These are phyloP conservation scores for Exserohilum rostratum DNA, from an alignment of 2,329 filamentous ascomycete species.

Conservation along the genomic window DNA sequence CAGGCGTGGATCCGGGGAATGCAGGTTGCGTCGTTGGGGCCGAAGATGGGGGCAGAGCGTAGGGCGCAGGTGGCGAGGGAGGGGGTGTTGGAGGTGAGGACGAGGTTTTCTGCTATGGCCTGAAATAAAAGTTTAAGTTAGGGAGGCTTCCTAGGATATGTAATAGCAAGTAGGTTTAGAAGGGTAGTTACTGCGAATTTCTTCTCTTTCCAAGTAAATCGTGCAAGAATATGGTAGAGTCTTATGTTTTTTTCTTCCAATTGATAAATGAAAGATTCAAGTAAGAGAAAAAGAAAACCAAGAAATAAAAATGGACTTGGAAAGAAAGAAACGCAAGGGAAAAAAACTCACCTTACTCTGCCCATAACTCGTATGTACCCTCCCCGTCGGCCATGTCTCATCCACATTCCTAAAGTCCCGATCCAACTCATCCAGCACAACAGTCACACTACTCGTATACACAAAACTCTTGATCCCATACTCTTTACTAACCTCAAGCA, in stretches of 20 bases:
- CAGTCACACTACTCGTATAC: slow-evolving; percentile 88
- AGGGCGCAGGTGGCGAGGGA: slow-evolving; percentile 78
- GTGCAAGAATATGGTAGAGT: not conserved
- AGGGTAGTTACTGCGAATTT: too few species aligned
- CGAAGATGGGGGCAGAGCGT: slow-evolving; percentile 87
- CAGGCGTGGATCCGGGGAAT: slow-evolving; percentile 76
- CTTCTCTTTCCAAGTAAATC: not conserved
- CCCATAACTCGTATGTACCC: slow-evolving; percentile 78
- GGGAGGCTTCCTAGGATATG: too few species aligned
- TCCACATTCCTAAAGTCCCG: slow-evolving; percentile 82
- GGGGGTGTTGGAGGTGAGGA: slow-evolving; percentile 73
- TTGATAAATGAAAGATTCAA: not conserved
- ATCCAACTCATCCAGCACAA: slow-evolving; percentile 77
- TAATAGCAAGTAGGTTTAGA: too few species aligned
- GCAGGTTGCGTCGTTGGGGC: slow-evolving; percentile 81
- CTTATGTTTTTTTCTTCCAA: not conserved
- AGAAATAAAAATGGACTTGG: not conserved
- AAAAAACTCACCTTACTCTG: slow-evolving; percentile 75
- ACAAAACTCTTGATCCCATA: slow-evolving; percentile 80
- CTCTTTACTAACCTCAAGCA: slow-evolving; percentile 74
- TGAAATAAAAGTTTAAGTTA: too few species aligned
- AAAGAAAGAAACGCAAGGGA: not conserved
- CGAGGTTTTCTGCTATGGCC: slow-evolving; percentile 81
- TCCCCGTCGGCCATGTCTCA: slow-evolving; percentile 79
- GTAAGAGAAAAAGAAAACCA: too few species aligned